Evolutionary conservation across 75 land plant genomes (phyloP), one percentile per base, ranked within the genome.

Genomic region (Picea sitchensis): DNA sequence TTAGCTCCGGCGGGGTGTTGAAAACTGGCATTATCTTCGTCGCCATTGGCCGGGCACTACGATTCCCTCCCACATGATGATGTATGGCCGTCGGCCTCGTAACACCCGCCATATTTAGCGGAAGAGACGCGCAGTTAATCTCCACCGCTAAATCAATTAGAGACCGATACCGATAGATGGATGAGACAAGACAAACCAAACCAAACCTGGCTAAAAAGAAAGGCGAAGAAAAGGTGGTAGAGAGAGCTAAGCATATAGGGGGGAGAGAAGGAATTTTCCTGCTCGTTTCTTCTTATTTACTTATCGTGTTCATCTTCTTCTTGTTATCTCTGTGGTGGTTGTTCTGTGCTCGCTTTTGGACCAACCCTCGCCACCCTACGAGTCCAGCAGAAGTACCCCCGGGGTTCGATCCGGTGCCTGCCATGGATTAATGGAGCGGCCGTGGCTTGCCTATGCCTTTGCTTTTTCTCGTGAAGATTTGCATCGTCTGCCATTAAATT

Each of bases 301-400:
- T 41, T 68, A 5, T 36, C 44, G 7, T 38, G 21, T 38, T n/a
- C 44, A 12, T 20, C 51, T 44, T 21, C 11, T 20, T 17, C 71
- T 34, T 34, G 5, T 18, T 67, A 2, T 65, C 36, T 65, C 34
- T 65, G 36, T 64, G 23, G 71, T 44, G n/a, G 51, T 51, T 51
- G 56, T 9, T 51, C 56, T 51, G 56, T 51, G 56, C 56, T 9
- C 56, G 56, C 56, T 51, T 51, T 51, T 11, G 56, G 11, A 2
- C 56, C 56, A 41, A 71, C 74, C 74, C 74, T 71, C 74, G 54
- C 74, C 74, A 71, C 74, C 74, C 74, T 71, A 71, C 74, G 74
- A 36, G 2, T 21, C n/a, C 26, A 15, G 74, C 54, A 9, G 1
- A 51, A 1, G 56, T 51, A 51, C 11, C 56, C 56, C 11, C 56